phyloP scores from a whole-genome alignment of 1,284 basidiomycete genomes.

The Pseudozyma sp. region DNA sequence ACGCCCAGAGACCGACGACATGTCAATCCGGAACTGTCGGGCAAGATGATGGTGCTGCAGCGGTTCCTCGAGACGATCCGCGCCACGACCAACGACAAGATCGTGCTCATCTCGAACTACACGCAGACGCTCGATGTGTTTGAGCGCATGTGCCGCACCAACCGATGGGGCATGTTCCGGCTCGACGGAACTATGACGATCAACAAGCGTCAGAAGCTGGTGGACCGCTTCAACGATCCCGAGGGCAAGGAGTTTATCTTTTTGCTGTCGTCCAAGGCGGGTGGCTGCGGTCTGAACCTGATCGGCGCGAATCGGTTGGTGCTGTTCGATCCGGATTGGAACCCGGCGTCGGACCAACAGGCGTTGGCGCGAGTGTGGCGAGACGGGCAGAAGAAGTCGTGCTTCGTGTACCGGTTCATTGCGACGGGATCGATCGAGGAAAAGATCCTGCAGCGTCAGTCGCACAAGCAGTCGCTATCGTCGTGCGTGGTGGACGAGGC shows the following conservation, averaged over 20 bases:
- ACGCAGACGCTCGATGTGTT: constrained; percentile 92
- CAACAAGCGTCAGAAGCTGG: constrained; percentile 93
- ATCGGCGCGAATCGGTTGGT: constrained; percentile 97
- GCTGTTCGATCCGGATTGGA: constrained; percentile 98
- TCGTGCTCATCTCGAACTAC: constrained; percentile 97
- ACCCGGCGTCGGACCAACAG: constrained; percentile 97
- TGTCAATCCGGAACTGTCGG: constrained; percentile 60
- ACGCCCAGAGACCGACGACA: constrained; percentile 70
- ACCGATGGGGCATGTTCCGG: constrained; percentile 89
- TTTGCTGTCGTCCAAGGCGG: constrained; percentile 96
- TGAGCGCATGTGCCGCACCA: constrained; percentile 66
- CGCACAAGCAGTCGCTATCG: constrained; percentile 94
- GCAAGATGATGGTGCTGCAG: constrained; percentile 86
- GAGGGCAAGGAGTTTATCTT: constrained; percentile 95
- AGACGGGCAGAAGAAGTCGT: constrained; percentile 94
- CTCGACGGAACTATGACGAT: constrained; percentile 94
- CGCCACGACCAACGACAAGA: constrained; percentile 80
- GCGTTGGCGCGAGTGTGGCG: constrained; percentile 98
- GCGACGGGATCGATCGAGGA: constrained; percentile 98
- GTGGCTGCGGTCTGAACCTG: constrained; percentile 97
- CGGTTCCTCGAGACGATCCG: constrained; percentile 68
- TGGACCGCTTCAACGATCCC: constrained; percentile 97
- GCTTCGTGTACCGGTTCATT: constrained; percentile 98
- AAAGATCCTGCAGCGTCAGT: constrained; percentile 91
- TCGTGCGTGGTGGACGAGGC: constrained; percentile 98